Base-by-base conservation (phyloP, 1,139 yeast genomes). In the Spathaspora sp. region DNA sequence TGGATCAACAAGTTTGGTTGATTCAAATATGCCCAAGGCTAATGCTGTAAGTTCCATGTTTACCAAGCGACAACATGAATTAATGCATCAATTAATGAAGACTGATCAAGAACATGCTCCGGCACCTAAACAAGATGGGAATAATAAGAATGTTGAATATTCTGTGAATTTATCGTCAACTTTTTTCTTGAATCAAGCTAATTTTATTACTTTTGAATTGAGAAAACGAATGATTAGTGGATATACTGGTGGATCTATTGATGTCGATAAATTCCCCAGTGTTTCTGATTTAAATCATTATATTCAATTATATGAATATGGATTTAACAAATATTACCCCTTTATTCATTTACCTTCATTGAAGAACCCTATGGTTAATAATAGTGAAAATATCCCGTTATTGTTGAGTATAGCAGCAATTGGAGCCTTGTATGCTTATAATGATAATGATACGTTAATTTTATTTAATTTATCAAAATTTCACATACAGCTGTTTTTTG, bases 341-440 rank as follows among this genome's bases (percentile, higher is more conserved):
- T 89, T 89, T 61, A 78, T 90, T 53, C 97, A 89, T 64, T 72
- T 89, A 43, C 85, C 86, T 10, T 76, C 90, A 2, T 71, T 87
- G 48, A 64, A 76, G 49, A 81, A 82, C 49, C 75, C 81, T 0
- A 66, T 75, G 57, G 82, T 80, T 15, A 73, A 74, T 39, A 74
- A 75, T 51, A 63, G 74, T 47, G 88, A 84, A 43, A 86, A 86
- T 60, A 82, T 86, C 48, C 93, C 96, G 1, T 69, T 90, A 45
- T 64, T 89, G n/a, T 69, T 89, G 46, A 80, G 93, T 10, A 87
- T 90, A 81, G 86, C 95, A 1, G 86, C 96, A 18, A 81, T 90
- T 50, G 98, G 98, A 39, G 96, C 97, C 0, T 71, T 90, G 24
- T 89, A 89, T 58, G 81, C 88, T 1, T 89, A 86, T 65, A 95